phyloP scores from a whole-genome alignment of 352 stramenopile genomes.

The Phytophthora litchii region DNA sequence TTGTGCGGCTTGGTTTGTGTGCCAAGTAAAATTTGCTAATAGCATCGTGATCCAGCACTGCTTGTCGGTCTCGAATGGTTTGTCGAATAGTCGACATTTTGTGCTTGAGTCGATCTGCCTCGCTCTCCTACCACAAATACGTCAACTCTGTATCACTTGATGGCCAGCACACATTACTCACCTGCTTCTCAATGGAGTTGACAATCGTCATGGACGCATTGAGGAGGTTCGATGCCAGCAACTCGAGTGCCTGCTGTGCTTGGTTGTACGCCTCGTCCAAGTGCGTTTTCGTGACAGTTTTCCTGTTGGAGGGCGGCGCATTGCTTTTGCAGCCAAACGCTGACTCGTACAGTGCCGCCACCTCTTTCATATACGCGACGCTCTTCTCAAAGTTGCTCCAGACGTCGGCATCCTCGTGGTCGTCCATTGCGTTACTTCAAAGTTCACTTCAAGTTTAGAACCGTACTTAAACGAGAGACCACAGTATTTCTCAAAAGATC shows the following conservation, averaged over 20 bases:
- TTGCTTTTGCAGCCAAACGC: slow-evolving; percentile 34
- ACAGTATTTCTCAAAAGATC: slow-evolving; percentile 26
- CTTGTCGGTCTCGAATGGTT: slow-evolving; percentile 25
- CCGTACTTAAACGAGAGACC: slow-evolving; percentile 10
- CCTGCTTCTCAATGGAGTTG: slow-evolving; percentile 46
- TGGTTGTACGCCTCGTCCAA: slow-evolving; percentile 54
- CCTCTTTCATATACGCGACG: slow-evolving; percentile 56
- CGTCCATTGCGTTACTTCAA: not conserved
- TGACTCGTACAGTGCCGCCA: slow-evolving; percentile 59
- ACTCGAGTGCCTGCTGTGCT: slow-evolving; percentile 54
- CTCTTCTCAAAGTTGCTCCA: slow-evolving; percentile 59
- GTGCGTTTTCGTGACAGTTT: slow-evolving; percentile 42
- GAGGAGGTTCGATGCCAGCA: slow-evolving; percentile 66
- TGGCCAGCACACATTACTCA: not conserved
- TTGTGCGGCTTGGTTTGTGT: slow-evolving; percentile 5
- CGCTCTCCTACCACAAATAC: slow-evolving; percentile 24
- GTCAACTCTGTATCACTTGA: not conserved
- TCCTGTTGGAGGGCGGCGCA: slow-evolving; percentile 1
- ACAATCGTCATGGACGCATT: slow-evolving; percentile 51
- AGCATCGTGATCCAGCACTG: slow-evolving; percentile 12
- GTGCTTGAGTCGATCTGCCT: slow-evolving; percentile 9
- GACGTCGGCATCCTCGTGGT: slow-evolving; percentile 29
- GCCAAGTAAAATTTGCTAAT: slow-evolving; percentile 19
- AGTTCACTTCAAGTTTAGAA: not conserved
- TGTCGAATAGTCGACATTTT: slow-evolving; percentile 19